Conservation (phyloP, 805 yeast genomes). For the Cyberlindnera galapagoensis region DNA sequence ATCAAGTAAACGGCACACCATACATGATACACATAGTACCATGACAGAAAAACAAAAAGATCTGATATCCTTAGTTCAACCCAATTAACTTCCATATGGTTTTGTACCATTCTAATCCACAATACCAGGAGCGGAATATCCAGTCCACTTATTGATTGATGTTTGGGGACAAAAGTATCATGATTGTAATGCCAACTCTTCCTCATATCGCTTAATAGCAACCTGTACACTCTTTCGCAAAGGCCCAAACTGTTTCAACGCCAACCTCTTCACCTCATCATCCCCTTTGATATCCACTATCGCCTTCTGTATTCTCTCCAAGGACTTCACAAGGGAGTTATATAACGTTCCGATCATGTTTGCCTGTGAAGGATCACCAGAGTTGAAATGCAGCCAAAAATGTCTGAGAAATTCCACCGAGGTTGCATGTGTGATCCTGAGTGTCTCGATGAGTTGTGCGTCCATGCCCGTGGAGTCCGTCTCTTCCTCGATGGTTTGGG, state of each 20-base stretch:
- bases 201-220: slow-evolving; percentile 43
- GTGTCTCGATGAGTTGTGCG: slow-evolving; percentile 36
- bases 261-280: slow-evolving; percentile 21
- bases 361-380: slow-evolving; percentile 41
- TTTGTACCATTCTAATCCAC: too few species aligned
- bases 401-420: slow-evolving; percentile 71
- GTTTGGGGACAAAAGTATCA: too few species aligned
- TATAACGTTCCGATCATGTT: slow-evolving; percentile 38
- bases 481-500: slow-evolving; percentile 24
- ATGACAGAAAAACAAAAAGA: too few species aligned
- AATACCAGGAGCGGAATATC: too few species aligned
- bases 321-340: slow-evolving; percentile 41
- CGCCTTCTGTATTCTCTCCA: slow-evolving; percentile 36
- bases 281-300: slow-evolving; percentile 26
- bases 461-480: slow-evolving; percentile 28
- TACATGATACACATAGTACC: too few species aligned
- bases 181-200: slow-evolving; percentile 10
- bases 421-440: slow-evolving; percentile 61
- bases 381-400: slow-evolving; percentile 61
- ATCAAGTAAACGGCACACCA: too few species aligned
- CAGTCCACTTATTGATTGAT: too few species aligned
- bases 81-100: too few species aligned
- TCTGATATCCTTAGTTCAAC: too few species aligned
- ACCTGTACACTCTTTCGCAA: slow-evolving; percentile 35
- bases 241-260: slow-evolving; percentile 35